Percentiles rank a stretch among this genome's conserved stretches.
Evolutionary conservation across 1,284 basidiomycete genomes (phyloP).

Genomic region (Pseudozyma flocculosa): DNA sequence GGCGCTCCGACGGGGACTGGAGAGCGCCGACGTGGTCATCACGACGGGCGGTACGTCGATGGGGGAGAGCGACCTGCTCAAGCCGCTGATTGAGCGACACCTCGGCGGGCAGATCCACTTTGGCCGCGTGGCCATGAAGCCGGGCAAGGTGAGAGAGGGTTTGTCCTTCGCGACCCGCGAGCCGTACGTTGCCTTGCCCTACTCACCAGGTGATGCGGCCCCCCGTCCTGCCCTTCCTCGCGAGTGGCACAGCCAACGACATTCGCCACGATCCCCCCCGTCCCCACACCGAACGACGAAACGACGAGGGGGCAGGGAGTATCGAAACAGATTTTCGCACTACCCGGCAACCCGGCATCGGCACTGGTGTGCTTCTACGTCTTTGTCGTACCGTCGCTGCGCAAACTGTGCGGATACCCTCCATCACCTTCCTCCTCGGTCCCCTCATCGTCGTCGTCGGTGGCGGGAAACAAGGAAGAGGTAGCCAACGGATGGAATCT

Average conservation of each 20-base stretch:
- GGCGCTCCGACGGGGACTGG: conserved; percentile 66
- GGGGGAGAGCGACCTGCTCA: conserved; percentile 81
- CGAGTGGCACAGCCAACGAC: conserved; percentile 64
- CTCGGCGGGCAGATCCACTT: conserved; percentile 76
- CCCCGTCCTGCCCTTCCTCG: neutral
- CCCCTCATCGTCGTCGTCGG: too few species aligned
- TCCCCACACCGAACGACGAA: conserved; percentile 32
- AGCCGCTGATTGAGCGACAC: conserved; percentile 79
- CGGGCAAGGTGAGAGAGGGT: conserved; percentile 46
- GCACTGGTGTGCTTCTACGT: conserved; percentile 84
- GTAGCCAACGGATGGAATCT: conserved; percentile 64
- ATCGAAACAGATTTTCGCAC: conserved; percentile 69
- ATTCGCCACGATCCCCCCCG: too few species aligned
- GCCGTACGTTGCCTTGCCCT: too few species aligned
- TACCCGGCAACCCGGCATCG: conserved; percentile 84
- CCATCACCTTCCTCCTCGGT: neutral
- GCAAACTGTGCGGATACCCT: conserved; percentile 62
- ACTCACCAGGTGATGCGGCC: too few species aligned
- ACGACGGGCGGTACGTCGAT: conserved; percentile 88
- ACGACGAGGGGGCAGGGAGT: conserved; percentile 57
- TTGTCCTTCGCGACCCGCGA: too few species aligned
- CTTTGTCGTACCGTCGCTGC: conserved; percentile 77
- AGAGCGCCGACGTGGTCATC: conserved; percentile 71
- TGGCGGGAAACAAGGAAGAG: neutral
- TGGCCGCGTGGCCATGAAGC: conserved; percentile 67